Base-by-base conservation (phyloP, 768 basidiomycete species). In the Collybiopsis luxurians region DNA sequence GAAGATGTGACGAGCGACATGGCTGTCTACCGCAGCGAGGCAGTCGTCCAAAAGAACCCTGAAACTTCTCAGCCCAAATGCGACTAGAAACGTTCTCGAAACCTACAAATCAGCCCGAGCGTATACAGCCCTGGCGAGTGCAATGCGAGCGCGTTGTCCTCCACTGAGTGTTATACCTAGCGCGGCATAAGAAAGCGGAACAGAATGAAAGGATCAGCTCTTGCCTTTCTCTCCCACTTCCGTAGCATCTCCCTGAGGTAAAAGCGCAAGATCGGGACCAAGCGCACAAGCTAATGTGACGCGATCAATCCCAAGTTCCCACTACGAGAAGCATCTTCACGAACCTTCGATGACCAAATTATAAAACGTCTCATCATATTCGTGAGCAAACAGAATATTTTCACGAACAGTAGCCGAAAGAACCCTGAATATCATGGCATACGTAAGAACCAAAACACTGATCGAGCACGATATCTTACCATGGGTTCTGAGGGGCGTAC, bases 381-480 rank as follows among this genome's bases (percentile, higher is more conserved):
- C 81, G 69, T 95, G 90, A 10, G 87, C 93, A 73, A 98, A 98
- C 31, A 92, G 66, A 59, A 98, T 98, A 65, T 98, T 98, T 42
- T 94, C 91, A 36, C 88, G 82, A 49, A 98, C 82, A 2, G 90
- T 87, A 0, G 91, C 84, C 1, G 91, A 92, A 69, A 95, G 79
- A 43, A 97, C 84, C 90, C 89, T 90, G 11, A 49, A 19, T 3
- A 11, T 24, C 27, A 4, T n/a, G n/a, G n/a, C n/a, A n/a, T n/a
- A n/a, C n/a, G n/a, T n/a, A n/a, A n/a, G n/a, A n/a, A n/a, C n/a
- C n/a, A n/a, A n/a, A n/a, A n/a, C n/a, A n/a, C n/a, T n/a, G n/a
- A n/a, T n/a, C n/a, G n/a, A n/a, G n/a, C n/a, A n/a, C n/a, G 4
- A 4, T 3, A 34, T 6, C 79, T 15, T 62, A 88, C 90, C 93